A percentile compares a stretch with the other conserved stretches of the same genome.
These are phyloP conservation scores for Rhodotorula sp. DNA, from an alignment of 1,284 basidiomycete genomes.

Conservation along the genomic window DNA sequence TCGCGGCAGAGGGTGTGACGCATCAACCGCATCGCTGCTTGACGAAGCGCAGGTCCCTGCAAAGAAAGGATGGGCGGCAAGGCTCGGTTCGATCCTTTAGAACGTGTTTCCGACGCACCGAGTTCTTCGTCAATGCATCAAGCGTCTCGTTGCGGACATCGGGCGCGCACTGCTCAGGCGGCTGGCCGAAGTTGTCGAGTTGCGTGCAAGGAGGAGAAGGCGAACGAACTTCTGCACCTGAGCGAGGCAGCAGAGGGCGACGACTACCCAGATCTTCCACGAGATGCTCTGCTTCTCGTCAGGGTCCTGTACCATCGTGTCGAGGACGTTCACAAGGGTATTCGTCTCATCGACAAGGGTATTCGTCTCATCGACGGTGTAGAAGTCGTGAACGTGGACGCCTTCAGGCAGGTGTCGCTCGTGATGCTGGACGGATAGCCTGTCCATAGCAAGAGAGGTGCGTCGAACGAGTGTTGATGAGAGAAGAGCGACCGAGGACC, in stretches of 20 bases:
- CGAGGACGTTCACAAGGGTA: conserved; percentile 12
- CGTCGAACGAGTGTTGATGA: too few relatives aligned
- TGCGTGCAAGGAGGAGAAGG: conserved; percentile 18
- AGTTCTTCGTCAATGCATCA: conserved; percentile 41
- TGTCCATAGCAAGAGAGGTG: too few relatives aligned
- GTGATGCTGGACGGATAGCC: too few relatives aligned
- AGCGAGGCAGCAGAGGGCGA: conserved; percentile 10
- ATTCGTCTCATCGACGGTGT: conserved; percentile 18
- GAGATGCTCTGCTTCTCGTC: conserved; percentile 4
- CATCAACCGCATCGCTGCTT: conserved; percentile 42
- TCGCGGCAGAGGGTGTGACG: conserved; percentile 42
- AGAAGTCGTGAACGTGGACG: conserved; percentile 9
- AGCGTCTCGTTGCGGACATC: conserved; percentile 42
- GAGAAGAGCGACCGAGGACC: too few relatives aligned
- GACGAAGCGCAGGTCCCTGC: conserved; percentile 36
- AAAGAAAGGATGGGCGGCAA: too few relatives aligned
- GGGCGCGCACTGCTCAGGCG: conserved; percentile 43
- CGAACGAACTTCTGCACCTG: conserved; percentile 10
- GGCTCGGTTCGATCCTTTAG: too few relatives aligned
- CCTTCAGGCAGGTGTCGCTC: too few relatives aligned
- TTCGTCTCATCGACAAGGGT: conserved; percentile 12
- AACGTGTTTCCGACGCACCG: conserved; percentile 1
- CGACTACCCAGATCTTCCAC: conserved; percentile 7
- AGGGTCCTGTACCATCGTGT: conserved; percentile 23
- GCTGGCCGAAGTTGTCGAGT: conserved; percentile 43